Evolutionary conservation across 352 stramenopile species (phyloP).

Genomic region (Hyphochytrium catenoides): DNA sequence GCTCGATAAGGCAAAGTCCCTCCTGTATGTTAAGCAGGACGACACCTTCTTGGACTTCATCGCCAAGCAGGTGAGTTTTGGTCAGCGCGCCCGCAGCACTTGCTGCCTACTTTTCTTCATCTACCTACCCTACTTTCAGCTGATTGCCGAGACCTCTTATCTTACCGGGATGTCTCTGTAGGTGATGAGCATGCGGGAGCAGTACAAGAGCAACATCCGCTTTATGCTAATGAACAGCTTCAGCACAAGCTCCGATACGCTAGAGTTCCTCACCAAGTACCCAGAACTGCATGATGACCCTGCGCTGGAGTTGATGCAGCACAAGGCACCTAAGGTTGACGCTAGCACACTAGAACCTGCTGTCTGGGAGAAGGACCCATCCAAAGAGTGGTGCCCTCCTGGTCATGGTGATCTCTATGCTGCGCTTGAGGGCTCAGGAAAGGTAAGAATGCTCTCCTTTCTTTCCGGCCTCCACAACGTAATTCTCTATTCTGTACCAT

Average conservation of each 20-base stretch:
- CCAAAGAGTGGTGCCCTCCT: conserved; percentile 61
- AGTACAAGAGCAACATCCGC: conserved; percentile 72
- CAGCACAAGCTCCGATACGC: conserved; percentile 50
- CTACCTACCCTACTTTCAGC: too few species aligned
- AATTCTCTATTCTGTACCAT: too few species aligned
- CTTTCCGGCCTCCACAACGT: too few species aligned
- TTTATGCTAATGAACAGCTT: conserved; percentile 73
- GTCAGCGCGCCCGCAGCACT: too few species aligned
- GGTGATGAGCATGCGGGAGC: conserved; percentile 78
- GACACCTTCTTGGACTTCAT: conserved; percentile 79
- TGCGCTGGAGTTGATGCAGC: conserved; percentile 91
- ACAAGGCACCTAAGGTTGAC: conserved; percentile 91
- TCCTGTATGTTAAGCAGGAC: conserved; percentile 75
- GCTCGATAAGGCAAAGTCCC: conserved; percentile 84
- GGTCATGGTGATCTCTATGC: conserved; percentile 60
- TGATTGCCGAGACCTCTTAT: too few species aligned
- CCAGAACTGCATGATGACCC: conserved; percentile 72
- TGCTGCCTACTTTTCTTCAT: too few species aligned
- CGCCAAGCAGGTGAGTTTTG: conserved; percentile 26
- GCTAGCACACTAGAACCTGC: conserved; percentile 47
- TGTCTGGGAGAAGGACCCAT: conserved; percentile 23
- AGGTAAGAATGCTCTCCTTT: too few species aligned
- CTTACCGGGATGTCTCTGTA: background rate
- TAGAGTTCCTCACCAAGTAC: conserved; percentile 65
- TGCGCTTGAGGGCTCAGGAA: conserved; percentile 48